Percentiles rank a stretch among this genome's conserved stretches.
These are phyloP conservation scores for Alternaria burnsii DNA, from an alignment of 2,329 filamentous ascomycete species.

Conservation along the genomic window DNA sequence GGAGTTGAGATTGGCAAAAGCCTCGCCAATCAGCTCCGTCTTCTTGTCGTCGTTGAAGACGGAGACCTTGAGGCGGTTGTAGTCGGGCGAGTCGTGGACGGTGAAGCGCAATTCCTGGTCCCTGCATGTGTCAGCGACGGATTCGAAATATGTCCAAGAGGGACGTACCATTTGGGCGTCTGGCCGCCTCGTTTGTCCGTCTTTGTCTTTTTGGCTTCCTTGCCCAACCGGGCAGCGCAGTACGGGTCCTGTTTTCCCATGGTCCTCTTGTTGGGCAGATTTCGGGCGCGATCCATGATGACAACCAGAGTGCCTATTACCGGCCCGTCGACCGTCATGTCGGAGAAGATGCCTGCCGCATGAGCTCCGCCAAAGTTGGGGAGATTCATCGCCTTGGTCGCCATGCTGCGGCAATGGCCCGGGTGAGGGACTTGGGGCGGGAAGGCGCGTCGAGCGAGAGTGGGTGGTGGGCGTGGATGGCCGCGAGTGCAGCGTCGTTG, in stretches of 20 bases:
- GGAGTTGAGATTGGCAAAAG: slow-evolving; percentile 83
- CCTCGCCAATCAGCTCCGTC: slow-evolving; percentile 94
- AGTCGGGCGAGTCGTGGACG: slow-evolving; percentile 95
- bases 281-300: slow-evolving; percentile 94
- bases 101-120: slow-evolving; percentile 96
- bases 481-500: slow-evolving; percentile 27
- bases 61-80: slow-evolving; percentile 93
- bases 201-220: slow-evolving; percentile 96
- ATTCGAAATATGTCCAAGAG: not conserved
- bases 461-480: slow-evolving; percentile 5
- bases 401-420: slow-evolving; percentile 38
- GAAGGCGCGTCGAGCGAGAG: slow-evolving; percentile 13
- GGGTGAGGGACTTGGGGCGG: slow-evolving; percentile 2
- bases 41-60: slow-evolving; percentile 99
- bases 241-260: slow-evolving; percentile 99
- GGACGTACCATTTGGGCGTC: slow-evolving; percentile 86
- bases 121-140: slow-evolving; percentile 63
- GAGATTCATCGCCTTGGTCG: slow-evolving; percentile 43
- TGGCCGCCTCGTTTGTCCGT: slow-evolving; percentile 95
- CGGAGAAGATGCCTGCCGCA: slow-evolving; percentile 91
- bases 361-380: slow-evolving; percentile 67
- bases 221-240: slow-evolving; percentile 90
- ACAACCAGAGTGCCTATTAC: slow-evolving; percentile 92
- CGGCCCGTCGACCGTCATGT: slow-evolving; percentile 92
- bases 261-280: slow-evolving; percentile 93